Conservation (phyloP, 2,329 filamentous ascomycete species). For the Trichoderma sp. region DNA sequence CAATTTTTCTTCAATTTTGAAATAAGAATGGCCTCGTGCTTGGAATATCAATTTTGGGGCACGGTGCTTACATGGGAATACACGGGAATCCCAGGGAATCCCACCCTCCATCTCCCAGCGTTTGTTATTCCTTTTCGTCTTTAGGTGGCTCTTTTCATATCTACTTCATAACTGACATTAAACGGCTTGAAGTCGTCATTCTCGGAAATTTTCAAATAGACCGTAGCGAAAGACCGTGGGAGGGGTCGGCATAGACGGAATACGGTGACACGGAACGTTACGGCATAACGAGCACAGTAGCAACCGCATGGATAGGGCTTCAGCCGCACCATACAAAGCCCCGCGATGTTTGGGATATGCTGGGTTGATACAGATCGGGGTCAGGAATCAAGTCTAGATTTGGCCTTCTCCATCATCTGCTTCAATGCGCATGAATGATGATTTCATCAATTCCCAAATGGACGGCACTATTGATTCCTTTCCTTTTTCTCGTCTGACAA, state of each 20-base stretch:
- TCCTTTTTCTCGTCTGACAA: not conserved
- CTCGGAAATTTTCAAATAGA: not conserved
- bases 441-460: not conserved
- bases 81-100: not conserved
- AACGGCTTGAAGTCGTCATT: not conserved
- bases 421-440: not conserved
- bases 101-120: not conserved
- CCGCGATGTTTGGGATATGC: not conserved
- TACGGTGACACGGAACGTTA: not conserved
- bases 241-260: not conserved
- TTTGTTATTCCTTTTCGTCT: not conserved
- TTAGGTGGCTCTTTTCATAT: not conserved
- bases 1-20: not conserved
- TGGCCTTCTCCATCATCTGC: not conserved
- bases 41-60: not conserved
- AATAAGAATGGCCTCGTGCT: not conserved
- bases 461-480: not conserved
- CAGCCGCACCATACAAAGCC: not conserved
- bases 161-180: not conserved
- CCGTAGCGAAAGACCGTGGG: not conserved
- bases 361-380: not conserved
- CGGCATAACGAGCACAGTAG: not conserved
- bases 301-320: not conserved
- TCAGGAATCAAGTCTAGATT: not conserved
- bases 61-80: not conserved